A percentile compares a stretch with the other conserved stretches of the same genome.
phyloP scores from a whole-genome alignment of 2,329 filamentous ascomycete genomes.

The Paraphaeosphaeria sporulosa region DNA sequence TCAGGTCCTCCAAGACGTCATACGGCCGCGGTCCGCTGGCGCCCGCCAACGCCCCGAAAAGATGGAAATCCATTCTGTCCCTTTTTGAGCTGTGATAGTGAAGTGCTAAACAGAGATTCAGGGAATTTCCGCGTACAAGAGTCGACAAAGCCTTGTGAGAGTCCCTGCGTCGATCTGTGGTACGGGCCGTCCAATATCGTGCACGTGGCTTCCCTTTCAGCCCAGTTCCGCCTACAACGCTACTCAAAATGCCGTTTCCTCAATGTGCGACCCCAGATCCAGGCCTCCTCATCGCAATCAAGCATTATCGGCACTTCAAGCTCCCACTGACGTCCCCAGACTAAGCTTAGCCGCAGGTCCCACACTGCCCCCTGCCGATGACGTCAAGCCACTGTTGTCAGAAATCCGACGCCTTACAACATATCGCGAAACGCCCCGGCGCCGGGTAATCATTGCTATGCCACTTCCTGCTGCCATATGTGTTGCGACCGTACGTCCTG shows the following conservation, averaged over 20 bases:
- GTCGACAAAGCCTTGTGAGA: neutral
- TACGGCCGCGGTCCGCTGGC: neutral
- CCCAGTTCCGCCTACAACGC: neutral
- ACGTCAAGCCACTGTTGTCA: slow-evolving; percentile 3
- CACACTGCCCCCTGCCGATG: neutral
- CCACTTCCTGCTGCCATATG: neutral
- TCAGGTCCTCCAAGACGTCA: neutral
- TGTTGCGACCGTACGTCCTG: neutral
- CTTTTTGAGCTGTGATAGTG: too few species aligned
- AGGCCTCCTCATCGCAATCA: neutral
- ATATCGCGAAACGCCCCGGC: slow-evolving; percentile 1
- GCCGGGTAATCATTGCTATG: slow-evolving; percentile 5
- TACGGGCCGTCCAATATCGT: neutral
- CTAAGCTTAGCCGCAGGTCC: neutral
- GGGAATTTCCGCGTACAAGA: neutral
- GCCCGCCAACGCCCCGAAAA: neutral
- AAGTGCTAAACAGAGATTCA: neutral
- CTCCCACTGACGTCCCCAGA: neutral
- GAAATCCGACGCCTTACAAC: neutral
- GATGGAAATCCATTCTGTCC: too few species aligned
- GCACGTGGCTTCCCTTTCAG: neutral
- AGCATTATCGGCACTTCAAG: neutral
- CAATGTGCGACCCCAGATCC: neutral
- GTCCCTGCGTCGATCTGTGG: neutral
- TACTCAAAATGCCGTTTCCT: neutral